Evolutionary conservation across 2,329 filamentous ascomycete species (phyloP), one percentile per base, ranked within the genome.

Genomic region (Stylonectria norvegica): DNA sequence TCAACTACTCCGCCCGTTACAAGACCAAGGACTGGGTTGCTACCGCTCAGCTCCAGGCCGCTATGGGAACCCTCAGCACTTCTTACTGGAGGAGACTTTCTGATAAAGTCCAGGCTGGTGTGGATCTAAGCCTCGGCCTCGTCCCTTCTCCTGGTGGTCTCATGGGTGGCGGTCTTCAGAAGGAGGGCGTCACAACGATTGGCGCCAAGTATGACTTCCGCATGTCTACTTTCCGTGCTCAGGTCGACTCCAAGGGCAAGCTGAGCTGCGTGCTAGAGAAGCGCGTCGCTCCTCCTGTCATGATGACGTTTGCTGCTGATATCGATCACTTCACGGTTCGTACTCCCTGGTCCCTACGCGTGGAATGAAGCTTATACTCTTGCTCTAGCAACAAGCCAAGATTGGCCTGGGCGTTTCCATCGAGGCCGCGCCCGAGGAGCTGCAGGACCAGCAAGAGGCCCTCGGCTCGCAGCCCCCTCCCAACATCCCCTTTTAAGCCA

Each of bases 141-240:
- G 81, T 81, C 20, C 74, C 79, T 19, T 75, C 79, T 40, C 70
- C 73, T 37, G 79, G 78, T 37, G 78, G 80, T 49, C 71, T 87
- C 68, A 89, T 93, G 81, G 88, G 88, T 58, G 81, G 76, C 45
- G 81, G 81, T 33, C 65, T 83, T 38, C 79, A 83, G 65, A 91
- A 89, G 68, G 90, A 98, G 67, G 93, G 93, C 40, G 78, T 88
- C 47, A 90, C 94, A 38, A 89, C 90, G 39, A 78, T 97, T 58
- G 93, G 91, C 59, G 88, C 89, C 64, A 98, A 98, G 72, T 98
- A 98, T 71, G 91, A 96, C 66, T 98, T 98, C 81, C 81, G 88
- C 62, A 87, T 89, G 71, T 93, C 88, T 40, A 93, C 89, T 36
- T 95, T 96, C 82, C 83, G 91, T 52, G 93, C 91, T 31, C 93